A percentile compares a stretch with the other conserved stretches of the same genome.
These are phyloP conservation scores for Castanea sativa DNA, from an alignment of 306 rosid species.

Conservation along the genomic window DNA sequence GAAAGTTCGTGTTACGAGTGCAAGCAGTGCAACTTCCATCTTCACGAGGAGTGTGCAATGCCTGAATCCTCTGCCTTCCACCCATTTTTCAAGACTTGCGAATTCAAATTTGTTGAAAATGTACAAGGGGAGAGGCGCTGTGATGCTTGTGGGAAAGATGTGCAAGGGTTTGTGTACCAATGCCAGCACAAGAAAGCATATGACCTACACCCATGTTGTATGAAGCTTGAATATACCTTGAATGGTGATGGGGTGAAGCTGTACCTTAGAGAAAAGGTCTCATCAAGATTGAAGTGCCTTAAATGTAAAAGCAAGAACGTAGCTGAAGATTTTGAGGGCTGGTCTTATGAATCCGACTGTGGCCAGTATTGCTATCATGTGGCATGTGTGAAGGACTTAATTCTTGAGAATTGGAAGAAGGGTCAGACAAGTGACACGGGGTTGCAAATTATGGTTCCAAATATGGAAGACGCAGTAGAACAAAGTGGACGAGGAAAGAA, in stretches of 20 bases:
- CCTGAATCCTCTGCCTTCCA: conserved; percentile 9
- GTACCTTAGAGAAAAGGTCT: conserved; percentile 10
- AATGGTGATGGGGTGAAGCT: conserved; percentile 18
- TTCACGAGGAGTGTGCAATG: conserved; percentile 42
- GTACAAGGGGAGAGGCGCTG: conserved; percentile 11
- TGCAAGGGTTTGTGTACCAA: conserved; percentile 40
- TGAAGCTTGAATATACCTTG: conserved; percentile 22
- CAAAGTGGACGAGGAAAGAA: conserved; percentile 1
- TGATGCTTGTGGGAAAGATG: conserved; percentile 52
- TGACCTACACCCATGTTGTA: conserved; percentile 44
- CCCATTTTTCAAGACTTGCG: conserved; percentile 9
- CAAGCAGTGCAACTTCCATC: conserved; percentile 24
- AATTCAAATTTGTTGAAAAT: conserved; percentile 17
- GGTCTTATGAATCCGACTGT: conserved; percentile 35
- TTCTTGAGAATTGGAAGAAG: conserved; percentile 33
- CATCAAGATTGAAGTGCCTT: conserved; percentile 11
- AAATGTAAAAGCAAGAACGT: conserved; percentile 31
- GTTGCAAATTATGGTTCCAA: not conserved
- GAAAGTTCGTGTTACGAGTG: conserved; percentile 26
- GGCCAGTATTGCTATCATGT: conserved; percentile 37
- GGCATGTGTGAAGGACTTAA: conserved; percentile 39
- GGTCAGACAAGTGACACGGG: not conserved
- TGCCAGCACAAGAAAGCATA: conserved; percentile 1
- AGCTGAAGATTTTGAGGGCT: conserved; percentile 19
- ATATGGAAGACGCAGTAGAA: not conserved